Evolutionary conservation across 202 grass and related monocot species (phyloP), one percentile per base, ranked within the genome.

Genomic region (Setaria viridis): DNA sequence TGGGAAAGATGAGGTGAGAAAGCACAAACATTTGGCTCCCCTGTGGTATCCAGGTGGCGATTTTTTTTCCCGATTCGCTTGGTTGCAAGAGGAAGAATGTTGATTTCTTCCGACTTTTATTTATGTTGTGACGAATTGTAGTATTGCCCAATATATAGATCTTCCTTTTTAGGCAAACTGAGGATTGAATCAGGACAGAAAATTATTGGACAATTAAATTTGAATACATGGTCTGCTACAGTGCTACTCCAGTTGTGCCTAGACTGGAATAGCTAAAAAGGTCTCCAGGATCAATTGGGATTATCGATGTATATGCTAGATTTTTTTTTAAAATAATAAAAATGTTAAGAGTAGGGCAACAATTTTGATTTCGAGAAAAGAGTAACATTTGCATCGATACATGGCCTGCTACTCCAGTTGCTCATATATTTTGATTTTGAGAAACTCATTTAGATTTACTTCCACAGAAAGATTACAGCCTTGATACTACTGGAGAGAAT

Each of bases 1-100:
- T 41, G 33, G 50, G 48, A 51, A 83, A 58, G 80, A 86, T 80
- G 88, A 92, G 88, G 93, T 92, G 54, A 70, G 66, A 14, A 88
- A 13, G 74, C 82, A 7, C 4, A 62, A 9, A n/a, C 19, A 19
- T 71, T 67, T 45, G 12, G 8, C 20, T 8, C 6, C 42, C 20
- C 2, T 56, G 1, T 32, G 33, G 39, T 33, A 20, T 6, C 16
- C 19, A 34, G 19, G 10, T 86, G 50, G 3, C 43, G 16, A 50
- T 73, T 49, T 45, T 71, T 81, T 41, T 25, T 25, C 25, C 42
- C 33, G 11, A 56, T 77, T 66, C 41, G 34, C 2, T 39, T 17
- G 11, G 29, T 70, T 46, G 33, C 51, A 80, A 81, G 37, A 42
- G 45, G 21, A 30, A 20, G 33, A 70, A 62, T 30, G 56, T 10